phyloP scores from a whole-genome alignment of 2,329 filamentous ascomycete species.

The Aureobasidium sp. region DNA sequence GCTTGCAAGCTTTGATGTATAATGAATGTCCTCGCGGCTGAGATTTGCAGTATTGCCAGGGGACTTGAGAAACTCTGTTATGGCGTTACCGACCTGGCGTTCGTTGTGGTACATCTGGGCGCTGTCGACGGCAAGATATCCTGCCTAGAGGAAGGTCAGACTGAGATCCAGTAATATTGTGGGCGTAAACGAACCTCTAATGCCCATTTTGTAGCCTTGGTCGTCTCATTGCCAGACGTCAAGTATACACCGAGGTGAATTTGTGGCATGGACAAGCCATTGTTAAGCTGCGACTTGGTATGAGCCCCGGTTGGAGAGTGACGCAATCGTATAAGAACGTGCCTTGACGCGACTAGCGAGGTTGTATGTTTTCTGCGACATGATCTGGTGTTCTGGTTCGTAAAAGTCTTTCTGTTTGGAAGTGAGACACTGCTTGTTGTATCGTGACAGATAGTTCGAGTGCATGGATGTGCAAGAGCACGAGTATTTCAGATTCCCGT shows the following conservation, averaged over 20 bases:
- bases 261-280: slow-evolving; percentile 60
- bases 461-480: background rate
- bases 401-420: background rate
- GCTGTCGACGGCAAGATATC: slow-evolving; percentile 49
- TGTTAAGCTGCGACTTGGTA: slow-evolving; percentile 45
- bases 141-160: slow-evolving; percentile 27
- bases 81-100: slow-evolving; percentile 58
- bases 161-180: slow-evolving; percentile 34
- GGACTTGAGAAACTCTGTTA: slow-evolving; percentile 49
- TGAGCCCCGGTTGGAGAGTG: slow-evolving; percentile 24
- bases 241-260: slow-evolving; percentile 70
- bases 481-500: background rate
- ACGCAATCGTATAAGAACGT: slow-evolving; percentile 18
- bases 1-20: slow-evolving; percentile 69
- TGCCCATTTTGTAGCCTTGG: slow-evolving; percentile 50
- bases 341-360: slow-evolving; percentile 39
- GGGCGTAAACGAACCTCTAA: slow-evolving; percentile 35
- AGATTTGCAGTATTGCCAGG: slow-evolving; percentile 44
- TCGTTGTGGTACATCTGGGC: slow-evolving; percentile 68
- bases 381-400: slow-evolving; percentile 14
- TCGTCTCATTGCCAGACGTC: slow-evolving; percentile 57
- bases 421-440: background rate
- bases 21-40: slow-evolving; percentile 64
- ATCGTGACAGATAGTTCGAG: background rate
- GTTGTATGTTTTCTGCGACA: slow-evolving; percentile 33